Evolutionary conservation across 257 asterid genomes (phyloP).

Genomic region (Striga asiatica): DNA sequence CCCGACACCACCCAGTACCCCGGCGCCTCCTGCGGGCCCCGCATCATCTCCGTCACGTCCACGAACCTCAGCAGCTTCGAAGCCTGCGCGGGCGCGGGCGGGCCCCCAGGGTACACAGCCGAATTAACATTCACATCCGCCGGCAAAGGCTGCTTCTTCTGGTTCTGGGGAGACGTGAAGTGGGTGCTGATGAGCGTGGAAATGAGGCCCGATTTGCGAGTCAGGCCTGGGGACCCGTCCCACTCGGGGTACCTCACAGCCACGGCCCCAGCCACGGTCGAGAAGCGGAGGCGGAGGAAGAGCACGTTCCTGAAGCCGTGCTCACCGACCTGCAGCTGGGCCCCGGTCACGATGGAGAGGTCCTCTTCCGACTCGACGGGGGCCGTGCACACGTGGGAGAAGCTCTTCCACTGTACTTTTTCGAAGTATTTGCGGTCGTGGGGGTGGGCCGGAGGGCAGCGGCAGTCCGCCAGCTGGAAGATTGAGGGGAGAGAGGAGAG

Average conservation of each 20-base stretch:
- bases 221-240: conserved; percentile 92
- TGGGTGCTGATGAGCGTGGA: conserved; percentile 88
- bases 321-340: conserved; percentile 63
- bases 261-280: conserved; percentile 61
- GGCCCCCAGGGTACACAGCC: conserved; percentile 93
- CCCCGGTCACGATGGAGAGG: conserved; percentile 79
- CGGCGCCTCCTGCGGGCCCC: conserved; percentile 93
- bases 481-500: conserved; percentile 85
- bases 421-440: conserved; percentile 72
- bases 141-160: conserved; percentile 74
- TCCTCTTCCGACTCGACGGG: conserved; percentile 92
- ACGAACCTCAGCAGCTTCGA: conserved; percentile 79
- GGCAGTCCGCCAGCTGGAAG: conserved; percentile 71
- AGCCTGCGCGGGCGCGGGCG: conserved; percentile 69
- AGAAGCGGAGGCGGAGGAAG: conserved; percentile 60
- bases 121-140: conserved; percentile 89
- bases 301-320: conserved; percentile 81
- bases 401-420: conserved; percentile 94
- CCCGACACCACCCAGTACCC: conserved; percentile 99
- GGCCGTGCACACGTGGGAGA: conserved; percentile 91
- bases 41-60: conserved; percentile 81
- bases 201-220: conserved; percentile 86
- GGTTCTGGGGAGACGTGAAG: conserved; percentile 72
- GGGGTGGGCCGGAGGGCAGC: too few species aligned
- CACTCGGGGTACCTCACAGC: conserved; percentile 70